Evolutionary conservation across 2,329 filamentous ascomycete species (phyloP).

Genomic region (Sarocladium kiliense): DNA sequence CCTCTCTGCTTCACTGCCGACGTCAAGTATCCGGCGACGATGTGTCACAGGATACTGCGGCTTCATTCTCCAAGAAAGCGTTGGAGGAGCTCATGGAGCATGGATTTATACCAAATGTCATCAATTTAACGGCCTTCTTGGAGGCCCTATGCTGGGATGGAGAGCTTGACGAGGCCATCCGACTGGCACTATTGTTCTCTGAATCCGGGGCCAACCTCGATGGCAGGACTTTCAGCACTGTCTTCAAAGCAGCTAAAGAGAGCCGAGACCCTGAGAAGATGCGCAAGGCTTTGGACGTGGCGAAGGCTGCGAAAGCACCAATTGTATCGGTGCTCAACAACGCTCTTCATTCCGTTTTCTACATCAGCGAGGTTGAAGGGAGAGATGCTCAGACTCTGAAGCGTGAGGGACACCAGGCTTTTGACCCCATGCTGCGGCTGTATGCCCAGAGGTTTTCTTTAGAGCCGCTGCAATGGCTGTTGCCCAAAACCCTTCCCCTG

Average conservation of each 20-base stretch:
- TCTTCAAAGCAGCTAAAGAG: constrained; percentile 66
- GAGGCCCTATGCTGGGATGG: constrained; percentile 59
- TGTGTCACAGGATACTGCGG: constrained; percentile 7
- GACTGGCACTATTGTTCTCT: constrained; percentile 26
- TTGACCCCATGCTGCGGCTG: constrained; percentile 42
- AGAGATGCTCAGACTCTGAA: constrained; percentile 20
- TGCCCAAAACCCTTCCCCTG: constrained; percentile 30
- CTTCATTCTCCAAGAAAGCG: constrained; percentile 21
- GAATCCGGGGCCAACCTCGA: constrained; percentile 55
- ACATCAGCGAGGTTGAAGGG: constrained; percentile 36
- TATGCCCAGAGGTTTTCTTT: constrained; percentile 45
- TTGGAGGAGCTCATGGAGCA: constrained; percentile 44
- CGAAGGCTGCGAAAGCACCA: constrained; percentile 44
- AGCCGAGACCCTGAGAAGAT: constrained; percentile 49
- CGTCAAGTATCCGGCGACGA: constrained; percentile 13
- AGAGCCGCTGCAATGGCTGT: constrained; percentile 36
- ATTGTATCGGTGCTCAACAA: constrained; percentile 29
- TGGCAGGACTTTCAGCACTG: constrained; percentile 58
- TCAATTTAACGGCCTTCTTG: constrained; percentile 63
- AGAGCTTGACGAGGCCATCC: constrained; percentile 28
- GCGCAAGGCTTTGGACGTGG: constrained; percentile 27
- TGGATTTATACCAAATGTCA: constrained; percentile 59
- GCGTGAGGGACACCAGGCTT: constrained; percentile 31
- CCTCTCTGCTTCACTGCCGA: constrained; percentile 46
- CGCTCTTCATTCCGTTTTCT: constrained; percentile 44